These are phyloP conservation scores for Xylaria telfairii DNA, from an alignment of 495 filamentous ascomycete species.

Conservation along the genomic window DNA sequence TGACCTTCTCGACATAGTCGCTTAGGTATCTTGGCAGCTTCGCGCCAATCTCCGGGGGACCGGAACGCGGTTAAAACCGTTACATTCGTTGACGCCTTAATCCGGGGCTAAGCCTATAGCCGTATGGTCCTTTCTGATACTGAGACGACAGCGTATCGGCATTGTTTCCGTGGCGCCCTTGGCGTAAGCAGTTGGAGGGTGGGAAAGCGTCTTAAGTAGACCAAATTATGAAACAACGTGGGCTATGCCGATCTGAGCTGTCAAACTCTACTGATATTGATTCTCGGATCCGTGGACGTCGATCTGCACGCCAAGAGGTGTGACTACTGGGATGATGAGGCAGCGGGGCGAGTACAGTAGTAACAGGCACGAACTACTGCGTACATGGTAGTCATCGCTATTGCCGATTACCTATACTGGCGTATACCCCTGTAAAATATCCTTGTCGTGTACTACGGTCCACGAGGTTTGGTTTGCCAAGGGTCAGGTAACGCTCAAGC, in stretches of 20 bases:
- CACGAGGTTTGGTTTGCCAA: too few species aligned
- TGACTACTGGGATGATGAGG: background rate
- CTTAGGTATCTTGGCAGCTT: background rate
- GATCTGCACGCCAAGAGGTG: background rate
- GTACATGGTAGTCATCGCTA: background rate
- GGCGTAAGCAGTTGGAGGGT: background rate
- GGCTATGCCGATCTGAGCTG: background rate
- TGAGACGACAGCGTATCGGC: background rate
- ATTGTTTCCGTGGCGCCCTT: background rate
- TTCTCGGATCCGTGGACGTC: background rate
- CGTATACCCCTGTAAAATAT: too few species aligned
- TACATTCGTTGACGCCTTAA: background rate
- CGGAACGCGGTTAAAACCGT: constrained; percentile 11
- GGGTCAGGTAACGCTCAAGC: too few species aligned
- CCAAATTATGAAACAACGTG: constrained; percentile 6
- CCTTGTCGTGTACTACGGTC: too few species aligned
- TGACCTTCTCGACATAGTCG: background rate
- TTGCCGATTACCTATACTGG: background rate
- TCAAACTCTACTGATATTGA: constrained; percentile 1
- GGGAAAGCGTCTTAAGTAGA: background rate
- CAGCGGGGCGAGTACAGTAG: background rate
- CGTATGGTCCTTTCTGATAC: background rate
- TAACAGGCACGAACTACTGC: background rate
- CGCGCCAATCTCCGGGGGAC: background rate
- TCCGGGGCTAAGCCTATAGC: background rate